Evolutionary conservation across 305 asterid species (phyloP), one percentile per base, ranked within the genome.

Genomic region (Withania somnifera): DNA sequence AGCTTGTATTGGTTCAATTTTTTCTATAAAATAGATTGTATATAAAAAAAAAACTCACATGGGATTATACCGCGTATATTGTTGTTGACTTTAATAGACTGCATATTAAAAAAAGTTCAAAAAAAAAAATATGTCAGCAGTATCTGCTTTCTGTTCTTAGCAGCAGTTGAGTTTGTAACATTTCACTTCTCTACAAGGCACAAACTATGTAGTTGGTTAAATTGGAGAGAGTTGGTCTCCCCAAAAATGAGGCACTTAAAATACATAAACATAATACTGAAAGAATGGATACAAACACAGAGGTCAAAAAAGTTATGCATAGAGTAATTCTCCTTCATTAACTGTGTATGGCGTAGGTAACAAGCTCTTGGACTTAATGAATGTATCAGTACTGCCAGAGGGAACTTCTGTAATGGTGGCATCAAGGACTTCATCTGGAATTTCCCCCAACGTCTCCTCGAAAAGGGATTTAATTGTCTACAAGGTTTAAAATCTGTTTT

Each of bases 341-440:
- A 86, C 88, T 15, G 84, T 67, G 53, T 88, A 89, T 17, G 93
- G 95, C 63, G 93, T 90, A 77, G 99, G 99, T 32, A 95, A 80
- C 89, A 90, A 45, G 32, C 78, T 87, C 88, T 91, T 92, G 40
- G 92, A 89, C 79, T 87, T 89, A 38, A 89, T 89, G 52, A 95
- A 95, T 42, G 85, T 85, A 32, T 91, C 90, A 1, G 85, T 11
- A 80, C 71, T 84, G 45, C 88, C 89, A 36, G 87, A 61, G 0
- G 93, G 82, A 2, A 86, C 90, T 54, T 82, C 85, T 17, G 85
- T 85, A 40, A 94, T 64, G 42, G 95, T 92, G 11, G 97, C 68
- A 88, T 94, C 98, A 93, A 95, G 88, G 14, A 95, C 96, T 3
- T 83, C 87, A 83, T 94, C 97, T 0, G 98, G 96, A 76, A 95